Percentiles rank a stretch among this genome's conserved stretches.
phyloP scores from a whole-genome alignment of 495 filamentous ascomycete species.

The Amorphotheca resinae region DNA sequence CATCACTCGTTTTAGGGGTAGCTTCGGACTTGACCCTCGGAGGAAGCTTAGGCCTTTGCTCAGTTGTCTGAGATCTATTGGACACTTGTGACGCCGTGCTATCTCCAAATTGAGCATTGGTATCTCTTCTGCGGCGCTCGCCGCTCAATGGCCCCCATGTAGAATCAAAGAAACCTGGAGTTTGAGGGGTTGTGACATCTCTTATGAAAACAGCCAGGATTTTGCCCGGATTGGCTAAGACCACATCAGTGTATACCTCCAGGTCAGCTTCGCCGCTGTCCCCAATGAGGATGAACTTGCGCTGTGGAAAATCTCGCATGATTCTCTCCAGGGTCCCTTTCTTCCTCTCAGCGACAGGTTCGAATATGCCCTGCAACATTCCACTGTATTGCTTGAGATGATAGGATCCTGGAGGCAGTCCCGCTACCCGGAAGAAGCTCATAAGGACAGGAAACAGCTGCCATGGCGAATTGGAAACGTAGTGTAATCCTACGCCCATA shows the following conservation, averaged over 20 bases:
- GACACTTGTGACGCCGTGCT: slow-evolving; percentile 12
- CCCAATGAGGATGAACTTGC: slow-evolving; percentile 83
- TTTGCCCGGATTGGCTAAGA: slow-evolving; percentile 64
- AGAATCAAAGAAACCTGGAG: slow-evolving; percentile 63
- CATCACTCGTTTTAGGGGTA: slow-evolving; percentile 12
- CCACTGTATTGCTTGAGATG: slow-evolving; percentile 93
- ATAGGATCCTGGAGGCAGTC: slow-evolving; percentile 75
- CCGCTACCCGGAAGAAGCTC: slow-evolving; percentile 66
- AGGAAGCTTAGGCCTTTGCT: slow-evolving; percentile 17
- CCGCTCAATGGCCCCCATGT: slow-evolving; percentile 34
- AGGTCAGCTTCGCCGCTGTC: slow-evolving; percentile 95
- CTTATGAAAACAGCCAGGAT: slow-evolving; percentile 81
- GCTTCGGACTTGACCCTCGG: slow-evolving; percentile 14
- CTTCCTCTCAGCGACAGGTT: slow-evolving; percentile 91
- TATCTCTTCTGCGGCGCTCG: slow-evolving; percentile 8
- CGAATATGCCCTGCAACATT: slow-evolving; percentile 95
- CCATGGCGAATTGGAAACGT: slow-evolving; percentile 93
- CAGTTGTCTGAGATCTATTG: slow-evolving; percentile 19
- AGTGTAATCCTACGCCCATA: slow-evolving; percentile 76
- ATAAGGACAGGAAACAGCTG: slow-evolving; percentile 79
- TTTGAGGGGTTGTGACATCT: slow-evolving; percentile 72
- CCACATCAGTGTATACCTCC: slow-evolving; percentile 94
- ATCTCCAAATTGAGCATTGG: slow-evolving; percentile 6
- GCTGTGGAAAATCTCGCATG: slow-evolving; percentile 74
- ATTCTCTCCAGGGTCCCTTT: slow-evolving; percentile 76